Percentiles rank a stretch among this genome's conserved stretches.
phyloP scores from a whole-genome alignment of 768 basidiomycete species.

The Phlegmacium glaucopus region DNA sequence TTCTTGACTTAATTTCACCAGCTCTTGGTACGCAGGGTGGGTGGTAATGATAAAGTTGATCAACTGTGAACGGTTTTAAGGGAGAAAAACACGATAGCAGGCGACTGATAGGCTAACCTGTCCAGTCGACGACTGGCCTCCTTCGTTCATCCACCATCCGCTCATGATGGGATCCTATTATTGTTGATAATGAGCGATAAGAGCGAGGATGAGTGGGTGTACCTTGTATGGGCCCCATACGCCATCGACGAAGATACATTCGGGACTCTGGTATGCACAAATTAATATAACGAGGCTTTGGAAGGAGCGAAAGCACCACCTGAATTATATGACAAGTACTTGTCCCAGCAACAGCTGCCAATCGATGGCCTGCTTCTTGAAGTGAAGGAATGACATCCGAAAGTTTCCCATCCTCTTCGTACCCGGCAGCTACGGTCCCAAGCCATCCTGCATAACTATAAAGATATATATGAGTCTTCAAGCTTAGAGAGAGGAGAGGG shows the following conservation, averaged over 20 bases:
- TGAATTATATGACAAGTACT: slow-evolving; percentile 95
- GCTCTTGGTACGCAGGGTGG: slow-evolving; percentile 77
- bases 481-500: neutral
- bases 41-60: slow-evolving; percentile 95
- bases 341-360: slow-evolving; percentile 94
- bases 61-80: slow-evolving; percentile 41
- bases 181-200: neutral
- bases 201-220: neutral
- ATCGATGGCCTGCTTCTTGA: slow-evolving; percentile 72
- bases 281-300: neutral
- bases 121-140: slow-evolving; percentile 98
- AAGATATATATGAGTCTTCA: neutral
- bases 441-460: slow-evolving; percentile 92
- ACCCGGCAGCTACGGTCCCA: slow-evolving; percentile 87
- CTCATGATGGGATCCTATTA: slow-evolving; percentile 80
- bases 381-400: slow-evolving; percentile 55
- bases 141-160: slow-evolving; percentile 99
- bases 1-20: slow-evolving; percentile 60
- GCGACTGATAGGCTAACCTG: slow-evolving; percentile 45
- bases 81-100: neutral
- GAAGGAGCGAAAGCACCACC: slow-evolving; percentile 31
- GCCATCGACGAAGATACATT: slow-evolving; percentile 85
- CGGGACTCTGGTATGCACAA: slow-evolving; percentile 50
- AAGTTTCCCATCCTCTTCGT: slow-evolving; percentile 47
- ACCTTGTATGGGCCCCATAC: slow-evolving; percentile 90